phyloP scores from a whole-genome alignment of 139 green algal species.

The Spirogloea muscicola region DNA sequence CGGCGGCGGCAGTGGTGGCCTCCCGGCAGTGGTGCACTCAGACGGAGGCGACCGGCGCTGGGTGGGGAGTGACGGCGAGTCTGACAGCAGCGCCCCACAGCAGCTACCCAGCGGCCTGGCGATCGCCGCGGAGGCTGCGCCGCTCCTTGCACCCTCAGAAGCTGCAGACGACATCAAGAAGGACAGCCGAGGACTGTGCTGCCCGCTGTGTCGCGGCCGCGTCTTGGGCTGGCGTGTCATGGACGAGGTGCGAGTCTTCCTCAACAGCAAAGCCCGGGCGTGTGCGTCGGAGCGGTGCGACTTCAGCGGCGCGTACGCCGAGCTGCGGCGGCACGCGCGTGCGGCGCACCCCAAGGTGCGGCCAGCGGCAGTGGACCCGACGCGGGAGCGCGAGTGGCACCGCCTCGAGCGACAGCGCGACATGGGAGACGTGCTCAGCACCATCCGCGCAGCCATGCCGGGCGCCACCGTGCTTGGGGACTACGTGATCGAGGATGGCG shows the following conservation, averaged over 20 bases:
- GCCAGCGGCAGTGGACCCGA: conserved; percentile 9
- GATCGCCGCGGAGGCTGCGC: no score
- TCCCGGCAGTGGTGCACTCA: no score
- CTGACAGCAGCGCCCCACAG: no score
- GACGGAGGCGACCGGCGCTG: no score
- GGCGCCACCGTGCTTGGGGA: conserved; percentile 21
- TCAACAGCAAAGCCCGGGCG: conserved; percentile 5
- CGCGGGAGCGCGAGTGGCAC: conserved; percentile 11
- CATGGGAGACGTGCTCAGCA: conserved; percentile 16
- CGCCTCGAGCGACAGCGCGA: conserved; percentile 22
- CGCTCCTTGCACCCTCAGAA: no score
- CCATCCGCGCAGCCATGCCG: conserved; percentile 25
- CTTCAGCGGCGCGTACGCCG: conserved; percentile 9
- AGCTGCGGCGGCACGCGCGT: conserved; percentile 8
- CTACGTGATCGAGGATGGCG: conserved; percentile 21
- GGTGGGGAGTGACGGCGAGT: no score
- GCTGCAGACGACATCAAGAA: no score
- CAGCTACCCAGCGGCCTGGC: no score
- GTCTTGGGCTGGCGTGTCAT: conserved; percentile 22
- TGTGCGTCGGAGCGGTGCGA: conserved; percentile 17
- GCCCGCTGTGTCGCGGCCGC: conserved; percentile 17
- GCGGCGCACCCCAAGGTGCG: conserved; percentile 1
- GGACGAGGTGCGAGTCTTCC: conserved; percentile 2
- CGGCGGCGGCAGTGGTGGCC: background rate
- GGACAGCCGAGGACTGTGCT: no score